Evolutionary conservation across 2,329 filamentous ascomycete species (phyloP).

Genomic region (Aureobasidium sp.): DNA sequence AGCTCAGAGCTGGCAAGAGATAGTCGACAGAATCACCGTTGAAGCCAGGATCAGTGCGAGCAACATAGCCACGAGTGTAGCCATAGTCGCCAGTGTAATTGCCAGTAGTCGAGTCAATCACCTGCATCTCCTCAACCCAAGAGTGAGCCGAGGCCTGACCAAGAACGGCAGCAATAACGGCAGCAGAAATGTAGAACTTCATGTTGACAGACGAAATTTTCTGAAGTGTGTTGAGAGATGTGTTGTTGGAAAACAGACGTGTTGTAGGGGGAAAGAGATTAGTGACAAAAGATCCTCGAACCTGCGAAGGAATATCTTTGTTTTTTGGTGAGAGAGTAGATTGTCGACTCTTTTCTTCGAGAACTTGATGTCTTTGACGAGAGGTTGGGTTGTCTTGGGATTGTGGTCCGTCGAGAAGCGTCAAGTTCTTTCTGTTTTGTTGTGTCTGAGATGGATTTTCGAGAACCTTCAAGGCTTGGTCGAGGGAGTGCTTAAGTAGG

Average conservation of each 20-base stretch:
- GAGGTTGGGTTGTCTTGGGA: neutral
- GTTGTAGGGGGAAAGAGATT: neutral
- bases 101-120: slow-evolving; percentile 60
- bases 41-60: slow-evolving; percentile 48
- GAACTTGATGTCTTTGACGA: slow-evolving; percentile 6
- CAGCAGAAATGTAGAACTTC: neutral
- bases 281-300: neutral
- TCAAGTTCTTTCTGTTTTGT: neutral
- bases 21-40: slow-evolving; percentile 46
- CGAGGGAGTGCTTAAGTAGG: neutral
- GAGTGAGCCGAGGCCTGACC: slow-evolving; percentile 49
- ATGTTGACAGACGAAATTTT: neutral
- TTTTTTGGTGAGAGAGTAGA: neutral
- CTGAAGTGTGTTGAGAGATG: neutral
- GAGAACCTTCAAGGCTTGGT: slow-evolving; percentile 4
- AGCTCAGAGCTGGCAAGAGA: slow-evolving; percentile 47
- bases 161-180: neutral
- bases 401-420: neutral
- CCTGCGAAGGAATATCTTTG: slow-evolving; percentile 9
- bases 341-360: neutral
- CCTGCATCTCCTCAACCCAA: slow-evolving; percentile 71
- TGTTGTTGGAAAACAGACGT: neutral
- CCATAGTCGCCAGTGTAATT: slow-evolving; percentile 62
- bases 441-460: slow-evolving; percentile 9
- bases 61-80: slow-evolving; percentile 62